phyloP scores from a whole-genome alignment of 2,329 filamentous ascomycete genomes.

The Sporothrix mexicana region DNA sequence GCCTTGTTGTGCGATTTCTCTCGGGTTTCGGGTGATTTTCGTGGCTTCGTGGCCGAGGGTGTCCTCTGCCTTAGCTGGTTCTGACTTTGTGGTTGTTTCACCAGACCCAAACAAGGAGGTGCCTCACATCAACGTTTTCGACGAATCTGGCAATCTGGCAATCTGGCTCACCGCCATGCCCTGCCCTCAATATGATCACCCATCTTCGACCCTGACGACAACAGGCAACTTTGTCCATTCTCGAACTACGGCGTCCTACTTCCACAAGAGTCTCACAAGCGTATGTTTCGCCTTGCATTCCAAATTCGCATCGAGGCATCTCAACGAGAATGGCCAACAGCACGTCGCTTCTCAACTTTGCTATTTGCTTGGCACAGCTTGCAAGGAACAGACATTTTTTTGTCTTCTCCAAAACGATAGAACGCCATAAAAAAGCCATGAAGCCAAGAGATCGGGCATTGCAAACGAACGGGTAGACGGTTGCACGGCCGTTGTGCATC shows the following conservation, averaged over 20 bases:
- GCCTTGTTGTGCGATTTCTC: background rate
- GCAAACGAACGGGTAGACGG: conserved; percentile 14
- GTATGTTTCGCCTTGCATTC: background rate
- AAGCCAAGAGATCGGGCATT: background rate
- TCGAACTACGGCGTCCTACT: too few relatives aligned
- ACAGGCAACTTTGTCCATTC: too few relatives aligned
- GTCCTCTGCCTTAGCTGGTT: background rate
- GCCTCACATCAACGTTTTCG: background rate
- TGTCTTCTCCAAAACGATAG: background rate
- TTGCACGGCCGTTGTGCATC: background rate
- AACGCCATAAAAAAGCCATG: background rate
- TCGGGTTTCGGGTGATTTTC: background rate
- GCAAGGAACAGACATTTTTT: background rate
- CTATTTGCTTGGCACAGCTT: conserved; percentile 9
- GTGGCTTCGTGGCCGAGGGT: background rate
- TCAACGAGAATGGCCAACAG: background rate
- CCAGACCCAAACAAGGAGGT: background rate
- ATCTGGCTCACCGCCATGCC: background rate
- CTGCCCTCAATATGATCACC: background rate
- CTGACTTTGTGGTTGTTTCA: background rate
- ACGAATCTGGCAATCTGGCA: background rate
- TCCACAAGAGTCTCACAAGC: background rate
- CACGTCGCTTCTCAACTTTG: background rate
- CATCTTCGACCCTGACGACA: background rate
- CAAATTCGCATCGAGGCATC: background rate